Conservation (phyloP, 2,329 filamentous ascomycete species). For the Colletotrichum sp. region DNA sequence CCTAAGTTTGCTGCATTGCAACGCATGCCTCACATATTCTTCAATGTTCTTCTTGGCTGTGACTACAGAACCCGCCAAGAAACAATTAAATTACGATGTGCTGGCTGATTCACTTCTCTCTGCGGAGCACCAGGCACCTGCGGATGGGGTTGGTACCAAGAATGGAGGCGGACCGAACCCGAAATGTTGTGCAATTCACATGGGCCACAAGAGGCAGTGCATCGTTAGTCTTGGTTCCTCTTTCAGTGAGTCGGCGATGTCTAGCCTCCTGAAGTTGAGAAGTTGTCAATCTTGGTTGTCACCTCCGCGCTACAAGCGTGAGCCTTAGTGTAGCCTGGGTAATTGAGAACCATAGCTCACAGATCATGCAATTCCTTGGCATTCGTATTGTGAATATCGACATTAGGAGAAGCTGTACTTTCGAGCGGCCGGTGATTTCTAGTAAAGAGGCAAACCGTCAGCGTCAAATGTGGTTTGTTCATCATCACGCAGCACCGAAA, state of each 20-base stretch:
- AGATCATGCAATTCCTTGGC: not conserved
- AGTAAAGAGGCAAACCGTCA: accelerated
- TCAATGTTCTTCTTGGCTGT: too few species aligned
- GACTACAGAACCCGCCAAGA: too few species aligned
- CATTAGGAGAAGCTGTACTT: not conserved
- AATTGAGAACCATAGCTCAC: not conserved
- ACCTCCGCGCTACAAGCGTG: not conserved
- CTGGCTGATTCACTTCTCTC: not conserved
- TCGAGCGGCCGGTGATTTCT: accelerated
- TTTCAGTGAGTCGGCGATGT: not conserved
- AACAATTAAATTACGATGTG: too few species aligned
- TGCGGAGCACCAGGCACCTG: not conserved
- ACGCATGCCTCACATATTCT: not conserved
- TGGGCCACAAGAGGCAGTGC: not conserved
- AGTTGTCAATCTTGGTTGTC: not conserved
- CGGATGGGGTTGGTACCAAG: not conserved
- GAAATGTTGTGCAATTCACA: not conserved
- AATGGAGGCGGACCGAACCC: not conserved
- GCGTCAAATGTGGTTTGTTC: not conserved
- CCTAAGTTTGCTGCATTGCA: not conserved
- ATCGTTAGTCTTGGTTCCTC: not conserved
- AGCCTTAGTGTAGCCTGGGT: too few species aligned
- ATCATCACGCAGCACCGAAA: accelerated
- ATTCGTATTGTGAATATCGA: accelerated
- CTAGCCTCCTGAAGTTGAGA: not conserved